Evolutionary conservation across 805 yeast species (phyloP).

Genomic region (Wickerhamiella dianesei): DNA sequence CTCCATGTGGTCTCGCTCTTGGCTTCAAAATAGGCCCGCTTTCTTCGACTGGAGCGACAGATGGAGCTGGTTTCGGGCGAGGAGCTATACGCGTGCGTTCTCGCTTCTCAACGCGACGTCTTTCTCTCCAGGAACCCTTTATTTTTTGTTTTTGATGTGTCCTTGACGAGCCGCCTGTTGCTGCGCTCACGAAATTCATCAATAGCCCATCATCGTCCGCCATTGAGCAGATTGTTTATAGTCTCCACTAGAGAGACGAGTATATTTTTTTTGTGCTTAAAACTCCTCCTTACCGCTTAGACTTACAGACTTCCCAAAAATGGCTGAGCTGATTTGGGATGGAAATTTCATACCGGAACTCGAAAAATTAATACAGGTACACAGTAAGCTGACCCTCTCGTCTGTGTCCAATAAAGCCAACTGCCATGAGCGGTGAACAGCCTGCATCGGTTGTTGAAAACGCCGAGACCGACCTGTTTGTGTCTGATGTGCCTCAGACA

Average conservation of each 20-base stretch:
- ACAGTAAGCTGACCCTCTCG: no score
- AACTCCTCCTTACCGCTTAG: no score
- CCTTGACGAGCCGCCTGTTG: conserved; percentile 15
- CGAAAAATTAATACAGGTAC: no score
- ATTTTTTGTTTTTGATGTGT: conserved; percentile 12
- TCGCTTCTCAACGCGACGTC: conserved; percentile 10
- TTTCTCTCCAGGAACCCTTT: conserved; percentile 29
- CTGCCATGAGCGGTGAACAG: background rate
- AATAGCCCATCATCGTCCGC: conserved; percentile 45
- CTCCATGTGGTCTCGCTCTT: background rate
- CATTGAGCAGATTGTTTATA: background rate
- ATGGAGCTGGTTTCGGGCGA: background rate
- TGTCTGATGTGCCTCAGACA: conserved; percentile 8
- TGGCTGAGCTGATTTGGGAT: no score
- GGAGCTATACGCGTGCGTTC: background rate
- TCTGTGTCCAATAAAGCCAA: no score
- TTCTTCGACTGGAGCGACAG: background rate
- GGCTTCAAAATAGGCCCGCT: conserved; percentile 2
- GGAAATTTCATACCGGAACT: no score
- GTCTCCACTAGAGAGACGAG: no score
- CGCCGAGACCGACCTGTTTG: conserved; percentile 24
- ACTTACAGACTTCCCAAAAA: no score
- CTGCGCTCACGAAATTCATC: conserved; percentile 53
- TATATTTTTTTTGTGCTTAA: no score
- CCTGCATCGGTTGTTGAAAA: conserved; percentile 24